Evolutionary conservation across 768 basidiomycete genomes (phyloP), one percentile per base, ranked within the genome.

Genomic region (Daedaleopsis nitida): DNA sequence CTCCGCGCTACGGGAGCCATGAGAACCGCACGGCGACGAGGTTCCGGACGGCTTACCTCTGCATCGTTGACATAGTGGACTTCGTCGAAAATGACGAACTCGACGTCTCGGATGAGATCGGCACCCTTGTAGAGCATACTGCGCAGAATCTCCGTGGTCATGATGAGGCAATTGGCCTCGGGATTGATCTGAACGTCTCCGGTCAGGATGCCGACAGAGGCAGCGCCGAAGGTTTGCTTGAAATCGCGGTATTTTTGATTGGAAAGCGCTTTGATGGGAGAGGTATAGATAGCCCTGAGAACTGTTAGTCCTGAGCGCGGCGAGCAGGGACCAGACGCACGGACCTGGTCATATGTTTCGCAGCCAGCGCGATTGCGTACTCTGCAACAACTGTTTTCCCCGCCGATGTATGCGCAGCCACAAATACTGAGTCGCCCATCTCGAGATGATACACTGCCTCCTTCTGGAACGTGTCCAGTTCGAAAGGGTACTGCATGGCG

Each of bases 211-310:
- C 97, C 97, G 45, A 99, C 93, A 10, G 92, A 92, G 10, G 87
- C 81, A 4, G 94, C 85, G 7, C 91, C 91, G 70, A 98, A 99
- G 0, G 95, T 96, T 70, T 91, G 89, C 71, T 98, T 98, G 79
- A 99, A 99, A 76, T 99, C 97, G 56, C 97, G 84, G 73, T 98
- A 98, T 74, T 99, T 99, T 69, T 98, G 97, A 72, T 99, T 99
- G 10, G 96, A 98, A 8, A 99, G 80, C 0, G 97, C 97, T 70
- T 99, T 99, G 73, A 99, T 99, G 0, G 97, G 97, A 0, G 95
- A 98, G 0, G 97, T 99, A 72, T 98, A 99, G 64, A 99, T 98
- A 1, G 97, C 95, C 53, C 96, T 98, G 66, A 5, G 50, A 42
- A 19, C 21, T 9, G 23, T 47, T 13, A 37, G 32, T 34, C 39